These are phyloP conservation scores for Fomitopsis betulina DNA, from an alignment of 1,284 basidiomycete species.

Conservation along the genomic window DNA sequence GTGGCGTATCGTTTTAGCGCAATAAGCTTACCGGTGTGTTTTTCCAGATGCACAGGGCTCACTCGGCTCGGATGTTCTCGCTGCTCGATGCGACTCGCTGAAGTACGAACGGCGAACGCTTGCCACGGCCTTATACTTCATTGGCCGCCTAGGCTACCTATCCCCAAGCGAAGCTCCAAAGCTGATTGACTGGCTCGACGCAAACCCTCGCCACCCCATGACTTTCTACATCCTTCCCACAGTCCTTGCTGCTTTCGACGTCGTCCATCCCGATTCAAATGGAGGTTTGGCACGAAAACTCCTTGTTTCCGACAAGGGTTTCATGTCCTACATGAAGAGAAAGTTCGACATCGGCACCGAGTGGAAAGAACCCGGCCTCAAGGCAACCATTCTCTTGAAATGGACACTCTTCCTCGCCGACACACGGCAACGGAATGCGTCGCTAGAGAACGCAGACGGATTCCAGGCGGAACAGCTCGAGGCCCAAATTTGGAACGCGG, in stretches of 20 bases:
- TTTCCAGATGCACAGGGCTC: slow-evolving; percentile 12
- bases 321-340: slow-evolving; percentile 52
- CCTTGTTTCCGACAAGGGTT: slow-evolving; percentile 40
- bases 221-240: slow-evolving; percentile 70
- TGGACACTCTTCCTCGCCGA: slow-evolving; percentile 87
- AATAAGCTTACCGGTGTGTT: background rate
- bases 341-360: slow-evolving; percentile 45
- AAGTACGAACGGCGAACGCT: slow-evolving; percentile 69
- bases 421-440: slow-evolving; percentile 62
- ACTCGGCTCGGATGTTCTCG: slow-evolving; percentile 62
- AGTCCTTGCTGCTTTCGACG: slow-evolving; percentile 65
- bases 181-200: slow-evolving; percentile 63
- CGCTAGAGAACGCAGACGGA: slow-evolving; percentile 58
- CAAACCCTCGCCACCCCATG: slow-evolving; percentile 60
- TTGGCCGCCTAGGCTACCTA: slow-evolving; percentile 63
- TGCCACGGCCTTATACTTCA: slow-evolving; percentile 53
- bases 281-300: slow-evolving; percentile 40
- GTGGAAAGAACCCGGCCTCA: slow-evolving; percentile 76
- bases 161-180: slow-evolving; percentile 52
- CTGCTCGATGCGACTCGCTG: slow-evolving; percentile 64
- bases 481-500: slow-evolving; percentile 74
- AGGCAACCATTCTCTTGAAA: slow-evolving; percentile 74
- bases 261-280: slow-evolving; percentile 49
- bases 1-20: background rate
- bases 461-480: slow-evolving; percentile 80